Percentiles rank a stretch among this genome's conserved stretches.
These are phyloP conservation scores for Lophiotrema nucula DNA, from an alignment of 495 filamentous ascomycete genomes.

Conservation along the genomic window DNA sequence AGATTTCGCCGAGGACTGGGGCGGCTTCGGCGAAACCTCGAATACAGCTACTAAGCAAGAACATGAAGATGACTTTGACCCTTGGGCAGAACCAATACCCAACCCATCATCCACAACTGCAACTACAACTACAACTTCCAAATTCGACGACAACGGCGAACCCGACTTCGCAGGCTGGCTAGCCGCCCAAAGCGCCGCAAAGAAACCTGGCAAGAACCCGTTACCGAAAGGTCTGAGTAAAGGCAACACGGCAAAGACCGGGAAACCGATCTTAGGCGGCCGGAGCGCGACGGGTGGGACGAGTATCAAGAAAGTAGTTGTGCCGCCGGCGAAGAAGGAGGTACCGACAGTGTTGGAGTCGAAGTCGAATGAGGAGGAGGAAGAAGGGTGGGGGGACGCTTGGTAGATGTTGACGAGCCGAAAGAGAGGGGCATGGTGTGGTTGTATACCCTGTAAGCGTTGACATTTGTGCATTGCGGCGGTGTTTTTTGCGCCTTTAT, in stretches of 20 bases:
- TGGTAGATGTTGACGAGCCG: slow-evolving; percentile 52
- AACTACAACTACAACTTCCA: slow-evolving; percentile 43
- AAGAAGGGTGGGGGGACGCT: slow-evolving; percentile 64
- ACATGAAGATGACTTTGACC: slow-evolving; percentile 29
- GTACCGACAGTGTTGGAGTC: slow-evolving; percentile 38
- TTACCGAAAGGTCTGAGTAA: slow-evolving; percentile 77
- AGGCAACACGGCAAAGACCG: slow-evolving; percentile 39
- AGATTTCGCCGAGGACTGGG: slow-evolving; percentile 51
- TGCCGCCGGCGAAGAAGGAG: slow-evolving; percentile 38
- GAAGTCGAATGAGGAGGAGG: slow-evolving; percentile 49
- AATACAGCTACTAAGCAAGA: slow-evolving; percentile 1
- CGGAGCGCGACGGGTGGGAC: slow-evolving; percentile 38
- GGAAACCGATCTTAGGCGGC: slow-evolving; percentile 30
- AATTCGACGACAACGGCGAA: slow-evolving; percentile 79
- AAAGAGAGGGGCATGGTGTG: too few species aligned
- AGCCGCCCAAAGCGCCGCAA: slow-evolving; percentile 75
- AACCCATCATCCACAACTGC: slow-evolving; percentile 33
- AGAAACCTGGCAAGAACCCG: slow-evolving; percentile 55
- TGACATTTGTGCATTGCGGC: too few species aligned
- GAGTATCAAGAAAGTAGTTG: slow-evolving; percentile 46
- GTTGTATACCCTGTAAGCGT: too few species aligned
- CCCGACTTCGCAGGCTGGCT: slow-evolving; percentile 94
- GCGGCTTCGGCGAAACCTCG: slow-evolving; percentile 39
- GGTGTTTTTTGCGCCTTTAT: too few species aligned
- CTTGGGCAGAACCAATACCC: slow-evolving; percentile 13